Evolutionary conservation across 2,329 filamentous ascomycete species (phyloP).

Genomic region (Colletotrichum musicola): DNA sequence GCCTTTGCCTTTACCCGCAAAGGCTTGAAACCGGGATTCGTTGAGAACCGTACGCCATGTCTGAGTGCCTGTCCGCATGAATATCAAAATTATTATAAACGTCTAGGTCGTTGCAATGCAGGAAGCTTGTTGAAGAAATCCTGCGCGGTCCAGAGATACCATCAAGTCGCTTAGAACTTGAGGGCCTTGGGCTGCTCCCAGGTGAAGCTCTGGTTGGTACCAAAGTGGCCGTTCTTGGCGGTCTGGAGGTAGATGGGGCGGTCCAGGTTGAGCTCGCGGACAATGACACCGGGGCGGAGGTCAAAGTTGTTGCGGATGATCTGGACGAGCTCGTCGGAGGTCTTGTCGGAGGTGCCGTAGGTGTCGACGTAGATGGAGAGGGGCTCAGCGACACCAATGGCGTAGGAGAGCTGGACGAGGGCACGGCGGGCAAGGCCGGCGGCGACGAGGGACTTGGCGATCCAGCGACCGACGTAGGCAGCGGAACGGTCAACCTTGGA

Average conservation of each 20-base stretch:
- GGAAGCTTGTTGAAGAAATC: constrained; percentile 41
- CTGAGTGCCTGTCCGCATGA: constrained; percentile 40
- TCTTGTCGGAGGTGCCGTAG: constrained; percentile 93
- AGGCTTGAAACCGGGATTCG: constrained; percentile 41
- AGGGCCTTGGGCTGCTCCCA: constrained; percentile 99
- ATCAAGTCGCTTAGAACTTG: constrained; percentile 76
- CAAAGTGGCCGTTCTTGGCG: constrained; percentile 99
- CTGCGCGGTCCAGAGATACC: constrained; percentile 28
- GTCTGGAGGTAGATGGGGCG: constrained; percentile 99
- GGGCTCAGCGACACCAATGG: constrained; percentile 98
- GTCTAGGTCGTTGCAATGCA: constrained; percentile 42
- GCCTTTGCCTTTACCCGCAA: constrained; percentile 39
- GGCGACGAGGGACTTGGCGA: constrained; percentile 96
- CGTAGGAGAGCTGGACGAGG: constrained; percentile 98
- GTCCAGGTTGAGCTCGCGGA: constrained; percentile 94
- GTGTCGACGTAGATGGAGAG: constrained; percentile 98
- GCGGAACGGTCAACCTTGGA: constrained; percentile 99
- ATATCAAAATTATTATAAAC: constrained; percentile 40
- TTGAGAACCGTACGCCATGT: constrained; percentile 42
- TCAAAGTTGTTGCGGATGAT: constrained; percentile 98
- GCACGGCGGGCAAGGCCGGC: constrained; percentile 91
- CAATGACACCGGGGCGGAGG: constrained; percentile 97
- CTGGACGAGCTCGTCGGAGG: constrained; percentile 91
- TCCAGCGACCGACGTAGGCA: constrained; percentile 97
- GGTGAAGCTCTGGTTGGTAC: constrained; percentile 94